Conservation (phyloP, 257 asterid species). For the Coffea canephora region DNA sequence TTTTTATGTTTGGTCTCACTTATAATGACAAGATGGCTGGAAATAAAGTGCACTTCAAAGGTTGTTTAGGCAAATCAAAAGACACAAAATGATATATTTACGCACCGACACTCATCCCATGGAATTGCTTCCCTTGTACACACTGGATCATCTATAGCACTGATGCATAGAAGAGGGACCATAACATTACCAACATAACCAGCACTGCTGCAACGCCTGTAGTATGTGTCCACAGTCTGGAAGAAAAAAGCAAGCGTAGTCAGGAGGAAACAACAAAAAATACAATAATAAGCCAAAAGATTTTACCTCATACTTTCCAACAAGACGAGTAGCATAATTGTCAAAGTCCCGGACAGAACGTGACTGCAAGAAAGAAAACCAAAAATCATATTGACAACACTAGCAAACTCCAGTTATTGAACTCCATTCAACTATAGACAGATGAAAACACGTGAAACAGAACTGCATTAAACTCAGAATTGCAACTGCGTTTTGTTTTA, state of each 20-base stretch:
- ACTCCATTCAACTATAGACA: not conserved
- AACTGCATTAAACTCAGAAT: not conserved
- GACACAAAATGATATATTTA: not conserved
- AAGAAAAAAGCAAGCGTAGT: conserved; percentile 13
- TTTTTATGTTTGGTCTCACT: no score
- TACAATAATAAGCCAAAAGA: conserved; percentile 3
- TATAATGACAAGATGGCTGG: not conserved
- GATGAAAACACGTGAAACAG: not conserved
- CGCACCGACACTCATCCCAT: conserved; percentile 83
- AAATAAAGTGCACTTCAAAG: not conserved
- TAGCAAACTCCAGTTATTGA: not conserved
- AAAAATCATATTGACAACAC: not conserved
- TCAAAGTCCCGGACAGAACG: conserved; percentile 76
- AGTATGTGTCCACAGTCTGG: conserved; percentile 90
- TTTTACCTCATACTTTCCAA: conserved; percentile 79
- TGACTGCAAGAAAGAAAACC: conserved; percentile 42
- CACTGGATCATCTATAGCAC: conserved; percentile 85
- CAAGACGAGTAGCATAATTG: conserved; percentile 65
- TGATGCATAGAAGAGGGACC: conserved; percentile 89
- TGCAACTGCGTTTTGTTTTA: not conserved
- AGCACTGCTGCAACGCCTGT: conserved; percentile 75
- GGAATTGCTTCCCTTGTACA: conserved; percentile 94
- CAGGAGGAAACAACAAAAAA: conserved; percentile 6
- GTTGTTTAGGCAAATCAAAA: not conserved
- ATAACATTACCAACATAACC: conserved; percentile 60